phyloP scores from a whole-genome alignment of 83 land plant species.

The Picea mariana region DNA sequence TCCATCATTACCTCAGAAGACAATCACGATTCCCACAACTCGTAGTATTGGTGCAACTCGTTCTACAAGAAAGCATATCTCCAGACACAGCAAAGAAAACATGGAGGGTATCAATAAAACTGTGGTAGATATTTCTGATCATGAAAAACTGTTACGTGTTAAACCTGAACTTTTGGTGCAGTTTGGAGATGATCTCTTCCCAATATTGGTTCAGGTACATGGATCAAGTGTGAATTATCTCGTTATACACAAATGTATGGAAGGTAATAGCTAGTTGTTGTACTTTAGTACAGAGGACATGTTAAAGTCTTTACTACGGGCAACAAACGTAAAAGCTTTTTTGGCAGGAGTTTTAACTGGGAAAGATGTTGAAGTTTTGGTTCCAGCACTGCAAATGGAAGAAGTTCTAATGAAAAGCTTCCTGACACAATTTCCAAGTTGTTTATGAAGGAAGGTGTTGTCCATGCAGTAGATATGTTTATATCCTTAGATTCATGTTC shows the following conservation, averaged over 20 bases:
- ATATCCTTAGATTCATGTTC: conserved; percentile 12
- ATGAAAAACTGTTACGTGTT: conserved; percentile 21
- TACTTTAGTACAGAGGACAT: conserved; percentile 44
- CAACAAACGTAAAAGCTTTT: conserved; percentile 51
- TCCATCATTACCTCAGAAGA: conserved; percentile 32
- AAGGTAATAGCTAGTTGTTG: conserved; percentile 44
- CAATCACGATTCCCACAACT: background rate
- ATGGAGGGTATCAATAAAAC: conserved; percentile 4
- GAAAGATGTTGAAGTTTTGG: conserved; percentile 37
- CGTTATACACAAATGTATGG: conserved; percentile 47
- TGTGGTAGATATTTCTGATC: conserved; percentile 27
- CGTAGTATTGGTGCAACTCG: background rate
- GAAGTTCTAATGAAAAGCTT: conserved; percentile 53
- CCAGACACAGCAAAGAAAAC: background rate
- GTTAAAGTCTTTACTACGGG: conserved; percentile 39
- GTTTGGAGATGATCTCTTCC: conserved; percentile 47
- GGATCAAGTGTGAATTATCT: conserved; percentile 47
- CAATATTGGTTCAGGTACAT: conserved; percentile 50
- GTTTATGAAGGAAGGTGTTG: conserved; percentile 60
- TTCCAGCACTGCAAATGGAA: conserved; percentile 49
- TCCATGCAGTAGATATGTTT: conserved; percentile 43
- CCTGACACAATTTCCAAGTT: conserved; percentile 37
- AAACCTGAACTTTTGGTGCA: conserved; percentile 50
- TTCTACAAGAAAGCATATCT: background rate
- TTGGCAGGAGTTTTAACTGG: conserved; percentile 44